Conservation (phyloP, 306 rosid species). For the Gastrolobium bilobum region DNA sequence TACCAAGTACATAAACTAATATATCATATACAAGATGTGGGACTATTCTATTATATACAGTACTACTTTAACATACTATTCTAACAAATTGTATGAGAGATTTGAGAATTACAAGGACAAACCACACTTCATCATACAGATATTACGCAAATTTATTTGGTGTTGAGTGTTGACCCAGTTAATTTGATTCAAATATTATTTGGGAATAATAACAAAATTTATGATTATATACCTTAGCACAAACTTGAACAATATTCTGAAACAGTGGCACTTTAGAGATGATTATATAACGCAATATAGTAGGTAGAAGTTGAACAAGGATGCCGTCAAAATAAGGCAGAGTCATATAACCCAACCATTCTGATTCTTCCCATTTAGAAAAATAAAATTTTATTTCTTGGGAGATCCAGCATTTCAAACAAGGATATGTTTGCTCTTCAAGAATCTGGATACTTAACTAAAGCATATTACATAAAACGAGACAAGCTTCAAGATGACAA, state of each 20-base stretch:
- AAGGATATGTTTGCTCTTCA: neutral
- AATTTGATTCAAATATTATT: constrained; percentile 4
- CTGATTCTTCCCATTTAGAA: neutral
- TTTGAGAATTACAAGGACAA: no score
- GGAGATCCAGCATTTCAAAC: neutral
- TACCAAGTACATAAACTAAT: no score
- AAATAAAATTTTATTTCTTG: neutral
- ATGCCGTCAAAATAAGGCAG: neutral
- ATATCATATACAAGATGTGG: no score
- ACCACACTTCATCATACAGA: neutral
- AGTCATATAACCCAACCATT: neutral
- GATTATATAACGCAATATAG: neutral
- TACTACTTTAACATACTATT: no score
- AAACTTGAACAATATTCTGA: constrained; percentile 18
- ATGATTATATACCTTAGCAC: neutral
- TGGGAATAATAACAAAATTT: neutral
- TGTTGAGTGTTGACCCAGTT: neutral
- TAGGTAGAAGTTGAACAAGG: neutral
- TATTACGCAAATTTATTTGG: neutral
- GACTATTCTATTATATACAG: no score
- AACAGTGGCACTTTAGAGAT: constrained; percentile 2
- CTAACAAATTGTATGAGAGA: no score
- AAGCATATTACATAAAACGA: neutral
- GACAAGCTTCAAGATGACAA: neutral
- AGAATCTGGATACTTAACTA: neutral